Conservation (phyloP, 2,329 filamentous ascomycete genomes). For the Neurospora crassa region DNA sequence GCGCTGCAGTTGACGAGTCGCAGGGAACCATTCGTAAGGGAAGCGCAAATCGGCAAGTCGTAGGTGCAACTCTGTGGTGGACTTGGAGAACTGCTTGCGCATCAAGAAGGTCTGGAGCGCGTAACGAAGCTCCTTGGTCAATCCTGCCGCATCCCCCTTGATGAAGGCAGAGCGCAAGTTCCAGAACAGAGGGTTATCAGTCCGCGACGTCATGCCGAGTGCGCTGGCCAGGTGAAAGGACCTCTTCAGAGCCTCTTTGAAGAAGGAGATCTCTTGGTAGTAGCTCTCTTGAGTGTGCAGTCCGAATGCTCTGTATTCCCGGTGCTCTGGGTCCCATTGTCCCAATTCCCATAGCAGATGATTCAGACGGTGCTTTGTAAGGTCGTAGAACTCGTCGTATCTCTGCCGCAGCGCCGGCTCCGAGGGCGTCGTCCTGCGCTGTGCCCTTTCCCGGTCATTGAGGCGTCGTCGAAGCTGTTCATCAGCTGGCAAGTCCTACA, state of each 20-base stretch:
- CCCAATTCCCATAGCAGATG: conserved; percentile 23
- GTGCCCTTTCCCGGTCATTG: neutral
- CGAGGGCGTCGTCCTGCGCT: neutral
- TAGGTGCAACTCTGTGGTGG: conserved; percentile 48
- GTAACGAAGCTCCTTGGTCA: conserved; percentile 53
- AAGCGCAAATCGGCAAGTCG: conserved; percentile 74
- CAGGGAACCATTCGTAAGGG: conserved; percentile 87
- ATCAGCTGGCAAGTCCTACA: neutral
- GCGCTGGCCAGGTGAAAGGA: conserved; percentile 34
- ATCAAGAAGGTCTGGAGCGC: conserved; percentile 59
- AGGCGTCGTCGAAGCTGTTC: conserved; percentile 3
- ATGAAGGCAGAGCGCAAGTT: conserved; percentile 52
- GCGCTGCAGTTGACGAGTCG: conserved; percentile 68
- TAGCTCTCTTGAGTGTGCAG: conserved; percentile 31
- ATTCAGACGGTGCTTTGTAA: conserved; percentile 10
- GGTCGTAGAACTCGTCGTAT: neutral
- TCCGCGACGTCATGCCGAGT: conserved; percentile 26
- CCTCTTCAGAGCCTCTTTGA: conserved; percentile 34
- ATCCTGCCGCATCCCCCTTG: conserved; percentile 35
- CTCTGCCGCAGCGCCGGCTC: neutral
- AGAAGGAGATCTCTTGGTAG: conserved; percentile 33
- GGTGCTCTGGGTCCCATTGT: conserved; percentile 16
- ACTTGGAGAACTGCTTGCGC: conserved; percentile 44
- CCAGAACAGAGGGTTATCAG: conserved; percentile 46
- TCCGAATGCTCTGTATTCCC: conserved; percentile 25